Evolutionary conservation across 805 yeast genomes (phyloP).

Genomic region (Kuraishia hungarica): DNA sequence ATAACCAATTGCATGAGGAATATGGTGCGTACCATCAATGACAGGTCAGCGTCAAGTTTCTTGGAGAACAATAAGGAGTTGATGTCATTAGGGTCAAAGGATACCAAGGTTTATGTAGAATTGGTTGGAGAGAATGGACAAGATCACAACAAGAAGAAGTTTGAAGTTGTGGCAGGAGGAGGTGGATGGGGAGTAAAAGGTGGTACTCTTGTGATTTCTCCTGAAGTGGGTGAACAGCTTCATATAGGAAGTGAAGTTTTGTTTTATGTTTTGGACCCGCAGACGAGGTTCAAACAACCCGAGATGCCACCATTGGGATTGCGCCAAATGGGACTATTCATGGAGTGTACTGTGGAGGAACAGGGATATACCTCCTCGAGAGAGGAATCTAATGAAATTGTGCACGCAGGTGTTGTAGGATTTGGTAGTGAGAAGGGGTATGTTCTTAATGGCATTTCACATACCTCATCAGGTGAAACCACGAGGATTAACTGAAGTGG

Average conservation of each 20-base stretch:
- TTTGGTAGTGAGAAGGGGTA: constrained; percentile 25
- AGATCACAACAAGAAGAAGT: constrained; percentile 20
- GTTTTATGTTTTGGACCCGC: constrained; percentile 17
- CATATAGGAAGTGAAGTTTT: constrained; percentile 35
- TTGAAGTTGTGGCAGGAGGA: constrained; percentile 63
- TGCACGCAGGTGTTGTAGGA: constrained; percentile 16
- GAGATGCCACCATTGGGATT: background rate
- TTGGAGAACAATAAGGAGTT: constrained; percentile 36
- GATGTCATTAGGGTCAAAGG: constrained; percentile 31
- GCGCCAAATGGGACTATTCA: background rate
- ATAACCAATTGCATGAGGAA: constrained; percentile 49
- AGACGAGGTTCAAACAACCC: background rate
- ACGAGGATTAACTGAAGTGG: constrained; percentile 5
- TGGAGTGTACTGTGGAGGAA: constrained; percentile 3
- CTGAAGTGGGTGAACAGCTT: constrained; percentile 34
- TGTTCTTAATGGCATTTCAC: constrained; percentile 20
- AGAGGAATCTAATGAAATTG: constrained; percentile 2
- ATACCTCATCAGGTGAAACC: constrained; percentile 22
- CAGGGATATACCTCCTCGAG: background rate
- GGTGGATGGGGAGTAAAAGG: constrained; percentile 72
- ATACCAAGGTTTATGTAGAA: constrained; percentile 32
- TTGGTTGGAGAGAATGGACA: constrained; percentile 6
- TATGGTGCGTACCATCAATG: constrained; percentile 47
- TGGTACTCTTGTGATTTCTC: constrained; percentile 56
- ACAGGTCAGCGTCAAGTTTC: constrained; percentile 46